Conservation (phyloP, 2,329 filamentous ascomycete species). For the Cercospora beticola region DNA sequence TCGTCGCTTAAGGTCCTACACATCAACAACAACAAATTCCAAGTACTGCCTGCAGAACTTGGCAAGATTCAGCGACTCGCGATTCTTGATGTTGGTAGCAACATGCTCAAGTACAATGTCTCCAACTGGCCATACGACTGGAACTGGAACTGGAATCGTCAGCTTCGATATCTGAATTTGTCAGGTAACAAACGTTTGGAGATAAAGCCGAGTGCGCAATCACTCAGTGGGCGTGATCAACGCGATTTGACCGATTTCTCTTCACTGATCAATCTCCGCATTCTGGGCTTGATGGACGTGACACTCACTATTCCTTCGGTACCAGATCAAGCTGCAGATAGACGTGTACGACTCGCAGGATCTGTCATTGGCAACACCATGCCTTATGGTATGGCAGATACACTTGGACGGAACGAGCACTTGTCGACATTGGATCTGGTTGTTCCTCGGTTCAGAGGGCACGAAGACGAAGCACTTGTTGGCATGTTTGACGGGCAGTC, state of each 20-base stretch:
- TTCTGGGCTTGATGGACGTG: slow-evolving; percentile 95
- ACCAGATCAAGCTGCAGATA: slow-evolving; percentile 91
- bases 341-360: slow-evolving; percentile 94
- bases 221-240: slow-evolving; percentile 54
- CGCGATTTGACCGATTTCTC: slow-evolving; percentile 87
- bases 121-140: slow-evolving; percentile 99
- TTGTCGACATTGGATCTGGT: slow-evolving; percentile 94
- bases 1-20: slow-evolving; percentile 85
- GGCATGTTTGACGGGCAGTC: slow-evolving; percentile 96
- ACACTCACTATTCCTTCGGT: slow-evolving; percentile 91
- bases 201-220: slow-evolving; percentile 68
- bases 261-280: slow-evolving; percentile 75
- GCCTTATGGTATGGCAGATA: slow-evolving; percentile 97
- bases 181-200: slow-evolving; percentile 96
- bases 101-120: slow-evolving; percentile 95
- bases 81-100: slow-evolving; percentile 91
- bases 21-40: slow-evolving; percentile 97
- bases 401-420: slow-evolving; percentile 87
- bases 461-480: slow-evolving; percentile 83
- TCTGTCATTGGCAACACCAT: slow-evolving; percentile 79
- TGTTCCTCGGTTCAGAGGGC: slow-evolving; percentile 84
- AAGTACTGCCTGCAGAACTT: slow-evolving; percentile 90
- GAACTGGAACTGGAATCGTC: slow-evolving; percentile 99
- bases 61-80: slow-evolving; percentile 90
- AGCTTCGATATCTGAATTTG: slow-evolving; percentile 90